Evolutionary conservation across 1,284 basidiomycete species (phyloP).

Genomic region (Malassezia arunalokei): DNA sequence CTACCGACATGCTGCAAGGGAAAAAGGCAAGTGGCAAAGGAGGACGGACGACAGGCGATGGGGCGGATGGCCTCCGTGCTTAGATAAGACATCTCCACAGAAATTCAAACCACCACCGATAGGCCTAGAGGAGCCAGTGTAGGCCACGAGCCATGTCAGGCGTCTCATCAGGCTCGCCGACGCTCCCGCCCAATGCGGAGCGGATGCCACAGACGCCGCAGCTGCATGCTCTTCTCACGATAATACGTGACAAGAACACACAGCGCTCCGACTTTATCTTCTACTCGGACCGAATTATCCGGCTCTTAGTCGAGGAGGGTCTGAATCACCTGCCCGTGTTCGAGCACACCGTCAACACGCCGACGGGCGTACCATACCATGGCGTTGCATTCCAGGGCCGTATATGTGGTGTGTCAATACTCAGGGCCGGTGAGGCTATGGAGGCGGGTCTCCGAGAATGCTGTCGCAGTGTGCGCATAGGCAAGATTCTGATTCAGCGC

Average conservation of each 20-base stretch:
- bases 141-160: not conserved
- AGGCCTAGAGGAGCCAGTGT: not conserved
- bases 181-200: slow-evolving; percentile 64
- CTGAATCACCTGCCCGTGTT: slow-evolving; percentile 73
- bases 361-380: slow-evolving; percentile 58
- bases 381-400: slow-evolving; percentile 37
- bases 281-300: slow-evolving; percentile 63
- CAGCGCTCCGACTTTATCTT: slow-evolving; percentile 84
- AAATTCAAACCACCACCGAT: too few species aligned
- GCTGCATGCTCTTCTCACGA: slow-evolving; percentile 86
- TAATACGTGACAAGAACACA: slow-evolving; percentile 57
- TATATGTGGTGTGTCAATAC: slow-evolving; percentile 40
- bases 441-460: slow-evolving; percentile 72
- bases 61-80: too few species aligned
- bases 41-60: too few species aligned
- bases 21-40: too few species aligned
- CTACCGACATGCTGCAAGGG: slow-evolving; percentile 3
- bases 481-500: slow-evolving; percentile 49
- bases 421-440: slow-evolving; percentile 49
- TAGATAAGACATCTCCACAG: too few species aligned
- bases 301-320: slow-evolving; percentile 56
- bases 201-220: slow-evolving; percentile 62
- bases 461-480: slow-evolving; percentile 51
- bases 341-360: slow-evolving; percentile 32
- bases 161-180: slow-evolving; percentile 14